A percentile compares a stretch with the other conserved stretches of the same genome.
These are phyloP conservation scores for maize (Zea mays) DNA, from an alignment of 176 grass and related monocot genomes.

Conservation along the genomic window DNA sequence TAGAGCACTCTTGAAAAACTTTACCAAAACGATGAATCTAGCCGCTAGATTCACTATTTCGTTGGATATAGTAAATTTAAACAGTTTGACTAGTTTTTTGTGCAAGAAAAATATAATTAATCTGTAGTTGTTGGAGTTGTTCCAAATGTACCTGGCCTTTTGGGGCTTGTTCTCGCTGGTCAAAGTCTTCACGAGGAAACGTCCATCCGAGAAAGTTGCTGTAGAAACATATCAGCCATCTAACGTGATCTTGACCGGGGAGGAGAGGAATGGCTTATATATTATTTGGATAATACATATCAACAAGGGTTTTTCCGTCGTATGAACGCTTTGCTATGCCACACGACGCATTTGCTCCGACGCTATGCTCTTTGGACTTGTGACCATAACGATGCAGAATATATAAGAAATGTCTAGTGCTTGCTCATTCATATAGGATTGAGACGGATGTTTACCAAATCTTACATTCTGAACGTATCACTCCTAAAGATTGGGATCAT, in stretches of 20 bases:
- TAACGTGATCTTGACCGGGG: conserved; percentile 38
- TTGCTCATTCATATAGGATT: neutral
- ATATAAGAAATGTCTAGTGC: neutral
- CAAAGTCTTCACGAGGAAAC: conserved; percentile 47
- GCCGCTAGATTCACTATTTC: too few relatives aligned
- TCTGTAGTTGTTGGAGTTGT: too few relatives aligned
- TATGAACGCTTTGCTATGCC: conserved; percentile 30
- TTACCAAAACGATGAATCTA: too few relatives aligned
- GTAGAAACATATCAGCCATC: conserved; percentile 13
- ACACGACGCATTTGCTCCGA: neutral
- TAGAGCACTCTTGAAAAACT: too few relatives aligned
- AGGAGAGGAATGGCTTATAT: neutral
- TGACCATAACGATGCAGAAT: neutral
- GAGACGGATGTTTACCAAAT: conserved; percentile 10
- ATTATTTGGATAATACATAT: neutral
- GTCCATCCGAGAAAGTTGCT: conserved; percentile 40
- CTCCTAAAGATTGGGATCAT: neutral
- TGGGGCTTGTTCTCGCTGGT: conserved; percentile 6
- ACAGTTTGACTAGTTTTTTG: too few relatives aligned
- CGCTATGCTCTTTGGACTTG: conserved; percentile 8
- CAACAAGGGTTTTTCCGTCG: conserved; percentile 7
- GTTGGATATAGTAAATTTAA: too few relatives aligned
- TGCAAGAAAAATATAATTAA: too few relatives aligned
- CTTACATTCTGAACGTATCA: neutral
- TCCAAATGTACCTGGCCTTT: neutral